These are phyloP conservation scores for Phytopythium chamaehyphon DNA, from an alignment of 352 stramenopile species.

Conservation along the genomic window DNA sequence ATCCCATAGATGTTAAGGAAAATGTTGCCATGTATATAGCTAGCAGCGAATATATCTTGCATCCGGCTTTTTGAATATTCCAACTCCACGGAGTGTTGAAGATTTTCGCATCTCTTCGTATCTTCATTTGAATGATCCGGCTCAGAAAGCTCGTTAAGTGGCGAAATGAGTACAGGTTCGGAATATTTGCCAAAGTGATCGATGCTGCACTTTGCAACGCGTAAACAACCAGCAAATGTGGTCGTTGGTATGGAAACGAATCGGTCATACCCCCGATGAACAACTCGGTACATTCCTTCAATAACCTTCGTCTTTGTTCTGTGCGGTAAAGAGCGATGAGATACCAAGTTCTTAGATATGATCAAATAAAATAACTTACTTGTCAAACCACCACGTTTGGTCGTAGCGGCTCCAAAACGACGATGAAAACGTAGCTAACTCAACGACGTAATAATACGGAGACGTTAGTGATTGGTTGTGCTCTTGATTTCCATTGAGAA, in stretches of 20 bases:
- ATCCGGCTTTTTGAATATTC: slow-evolving; percentile 13
- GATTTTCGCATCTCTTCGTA: too few species aligned
- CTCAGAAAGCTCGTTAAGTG: slow-evolving; percentile 10
- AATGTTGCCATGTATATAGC: slow-evolving; percentile 13
- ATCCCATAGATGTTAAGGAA: slow-evolving; percentile 11
- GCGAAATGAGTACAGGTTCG: slow-evolving; percentile 48
- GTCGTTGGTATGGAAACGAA: slow-evolving; percentile 36
- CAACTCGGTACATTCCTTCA: slow-evolving; percentile 56
- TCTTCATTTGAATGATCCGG: background rate
- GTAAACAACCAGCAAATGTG: slow-evolving; percentile 53
- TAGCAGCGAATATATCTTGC: slow-evolving; percentile 12
- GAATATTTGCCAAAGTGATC: slow-evolving; percentile 44
- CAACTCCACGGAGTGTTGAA: background rate
- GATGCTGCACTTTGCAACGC: slow-evolving; percentile 52
- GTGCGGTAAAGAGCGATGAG: background rate
- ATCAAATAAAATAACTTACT: slow-evolving; percentile 26
- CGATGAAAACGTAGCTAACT: slow-evolving; percentile 56
- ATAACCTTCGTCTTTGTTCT: slow-evolving; percentile 59
- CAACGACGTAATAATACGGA: slow-evolving; percentile 61
- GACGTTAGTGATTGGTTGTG: background rate
- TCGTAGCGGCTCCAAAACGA: slow-evolving; percentile 79
- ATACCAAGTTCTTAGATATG: background rate
- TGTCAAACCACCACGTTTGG: slow-evolving; percentile 79
- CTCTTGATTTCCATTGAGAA: background rate
- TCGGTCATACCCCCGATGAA: slow-evolving; percentile 39